phyloP scores from a whole-genome alignment of 441 rosid species.

The Arabidopsis hybrid region DNA sequence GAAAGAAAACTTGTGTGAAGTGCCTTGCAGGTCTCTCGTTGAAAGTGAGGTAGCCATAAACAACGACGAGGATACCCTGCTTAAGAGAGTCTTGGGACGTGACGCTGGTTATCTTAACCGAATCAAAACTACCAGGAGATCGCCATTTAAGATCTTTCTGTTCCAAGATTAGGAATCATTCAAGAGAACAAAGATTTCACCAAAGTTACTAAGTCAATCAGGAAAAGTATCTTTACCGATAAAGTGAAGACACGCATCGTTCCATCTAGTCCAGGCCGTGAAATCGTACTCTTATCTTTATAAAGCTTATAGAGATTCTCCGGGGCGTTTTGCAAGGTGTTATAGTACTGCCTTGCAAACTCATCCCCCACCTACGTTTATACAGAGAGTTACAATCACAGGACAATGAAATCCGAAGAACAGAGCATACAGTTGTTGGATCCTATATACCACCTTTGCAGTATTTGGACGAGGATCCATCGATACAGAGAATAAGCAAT shows the following conservation, averaged over 20 bases:
- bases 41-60: slow-evolving; percentile 70
- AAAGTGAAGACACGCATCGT: slow-evolving; percentile 61
- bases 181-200: not conserved
- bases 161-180: slow-evolving; percentile 22
- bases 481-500: slow-evolving; percentile 2
- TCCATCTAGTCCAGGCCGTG: slow-evolving; percentile 65
- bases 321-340: slow-evolving; percentile 62
- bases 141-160: slow-evolving; percentile 77
- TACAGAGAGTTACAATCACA: not conserved
- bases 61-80: slow-evolving; percentile 72
- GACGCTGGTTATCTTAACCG: slow-evolving; percentile 61
- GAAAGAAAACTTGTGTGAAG: slow-evolving; percentile 74
- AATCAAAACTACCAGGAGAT: slow-evolving; percentile 51
- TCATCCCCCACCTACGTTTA: slow-evolving; percentile 70
- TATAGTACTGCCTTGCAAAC: slow-evolving; percentile 76
- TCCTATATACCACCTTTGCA: not conserved
- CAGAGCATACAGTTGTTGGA: not conserved
- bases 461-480: slow-evolving; percentile 37
- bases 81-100: slow-evolving; percentile 71
- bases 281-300: slow-evolving; percentile 74
- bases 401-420: not conserved
- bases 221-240: slow-evolving; percentile 52
- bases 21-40: slow-evolving; percentile 55
- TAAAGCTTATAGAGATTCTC: slow-evolving; percentile 66
- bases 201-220: not conserved